phyloP scores from a whole-genome alignment of 805 yeast species.

The Suhomyces vadensis region DNA sequence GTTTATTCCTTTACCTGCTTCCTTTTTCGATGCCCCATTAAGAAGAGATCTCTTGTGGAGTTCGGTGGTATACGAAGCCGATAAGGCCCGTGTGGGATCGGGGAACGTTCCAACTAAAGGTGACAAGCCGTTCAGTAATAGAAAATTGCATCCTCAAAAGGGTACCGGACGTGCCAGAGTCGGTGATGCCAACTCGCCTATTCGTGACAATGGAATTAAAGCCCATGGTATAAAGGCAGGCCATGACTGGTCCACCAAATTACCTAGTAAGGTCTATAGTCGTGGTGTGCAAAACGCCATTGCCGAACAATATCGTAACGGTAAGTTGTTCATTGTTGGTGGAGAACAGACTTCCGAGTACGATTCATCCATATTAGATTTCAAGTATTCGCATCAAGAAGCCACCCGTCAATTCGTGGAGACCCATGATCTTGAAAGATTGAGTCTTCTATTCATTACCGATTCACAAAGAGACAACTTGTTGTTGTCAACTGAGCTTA shows the following conservation, averaged over 20 bases:
- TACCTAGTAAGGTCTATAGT: conserved; percentile 72
- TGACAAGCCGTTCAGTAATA: conserved; percentile 81
- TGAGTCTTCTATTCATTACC: conserved; percentile 68
- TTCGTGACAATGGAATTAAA: conserved; percentile 82
- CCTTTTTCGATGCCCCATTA: conserved; percentile 69
- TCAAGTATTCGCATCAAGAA: conserved; percentile 39
- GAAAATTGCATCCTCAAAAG: conserved; percentile 84
- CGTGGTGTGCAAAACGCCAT: conserved; percentile 80
- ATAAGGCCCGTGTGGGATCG: conserved; percentile 84
- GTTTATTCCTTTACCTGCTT: conserved; percentile 72
- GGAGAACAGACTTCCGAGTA: conserved; percentile 16
- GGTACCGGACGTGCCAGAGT: conserved; percentile 94
- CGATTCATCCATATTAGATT: conserved; percentile 33
- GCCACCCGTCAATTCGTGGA: conserved; percentile 53
- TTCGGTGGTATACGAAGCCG: conserved; percentile 91
- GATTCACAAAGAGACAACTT: conserved; percentile 61
- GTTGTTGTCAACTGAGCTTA: conserved; percentile 54
- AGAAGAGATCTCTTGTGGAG: conserved; percentile 93
- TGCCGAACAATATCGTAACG: conserved; percentile 75
- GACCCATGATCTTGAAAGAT: conserved; percentile 48
- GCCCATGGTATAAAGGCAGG: conserved; percentile 92
- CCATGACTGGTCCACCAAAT: conserved; percentile 77
- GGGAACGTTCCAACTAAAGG: conserved; percentile 84
- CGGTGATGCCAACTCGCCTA: conserved; percentile 95
- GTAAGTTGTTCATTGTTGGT: conserved; percentile 74